Evolutionary conservation across 768 basidiomycete species (phyloP), one percentile per base, ranked within the genome.

Genomic region (Boletellus ananas): DNA sequence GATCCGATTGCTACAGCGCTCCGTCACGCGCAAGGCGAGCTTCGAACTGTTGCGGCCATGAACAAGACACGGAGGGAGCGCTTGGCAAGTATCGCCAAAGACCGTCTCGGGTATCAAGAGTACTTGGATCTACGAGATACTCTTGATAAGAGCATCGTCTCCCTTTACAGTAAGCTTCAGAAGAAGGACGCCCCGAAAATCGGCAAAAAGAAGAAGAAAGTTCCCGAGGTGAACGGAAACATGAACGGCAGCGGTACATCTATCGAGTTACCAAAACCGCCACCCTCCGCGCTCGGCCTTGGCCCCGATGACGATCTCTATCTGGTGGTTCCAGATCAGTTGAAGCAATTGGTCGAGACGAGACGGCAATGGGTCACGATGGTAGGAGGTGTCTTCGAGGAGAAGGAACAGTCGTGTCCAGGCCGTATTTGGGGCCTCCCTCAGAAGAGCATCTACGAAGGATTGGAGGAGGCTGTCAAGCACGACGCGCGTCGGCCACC

Each of bases 1-100:
- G 96, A 99, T 67, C 94, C 94, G 29, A 90, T 99, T 43, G 86
- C 94, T 8, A 84, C 89, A 2, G 87, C 91, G 1, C 79, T 99
- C 1, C 87, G 95, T 3, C 85, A 90, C 37, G 89, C 91, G 16
- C 96, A 99, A 65, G 72, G 78, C 13, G 83, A 92, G 56, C 78
- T 99, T 6, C 81, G 87, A 10, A 73, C 72, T 6, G 88, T 97
- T 43, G 75, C 87, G 3, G 78, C 84, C 9, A 77, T 83, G 50
- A 99, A 99, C 74, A 91, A 94, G 59, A 80, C 81, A 3, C 85
- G 95, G 12, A 87, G 87, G 64, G 69, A 71, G 27, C 83, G 88
- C 4, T 78, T 98, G 2, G 77, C 77, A 13, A 72, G 75, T 13
- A 79, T 94, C 53, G 93, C 94, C 25, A 82, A 85, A 52, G 90